Base-by-base conservation (phyloP, 345 rosid species). In the Balakata baccata region DNA sequence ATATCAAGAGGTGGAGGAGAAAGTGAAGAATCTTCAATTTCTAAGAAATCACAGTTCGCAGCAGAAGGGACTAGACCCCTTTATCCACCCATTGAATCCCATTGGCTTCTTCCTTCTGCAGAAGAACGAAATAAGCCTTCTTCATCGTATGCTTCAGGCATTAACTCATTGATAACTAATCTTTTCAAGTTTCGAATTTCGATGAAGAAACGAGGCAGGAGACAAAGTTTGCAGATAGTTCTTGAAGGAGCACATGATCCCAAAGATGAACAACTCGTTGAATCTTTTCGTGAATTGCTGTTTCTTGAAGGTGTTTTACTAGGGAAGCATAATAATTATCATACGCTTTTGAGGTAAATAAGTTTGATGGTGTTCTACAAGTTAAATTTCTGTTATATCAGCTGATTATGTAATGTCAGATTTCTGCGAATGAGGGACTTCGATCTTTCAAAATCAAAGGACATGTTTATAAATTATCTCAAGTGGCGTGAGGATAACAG, bases 351-450 rank as follows among this genome's bases (percentile, higher is more conserved):
- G 73, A 38, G 93, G 90, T 84, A 58, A 58, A 7, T 14, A 66
- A 75, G 70, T 69, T 58, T 68, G 18, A 23, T 59, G 49, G 6
- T 11, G 13, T 11, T 59, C 67, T 17, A 46, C 5, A 11, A 43
- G 47, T 43, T 43, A 6, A 43, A 43, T 43, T 43, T 43, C 7
- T 43, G 47, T 43, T 43, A 7, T 5, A 43, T 10, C 5, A 43
- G 7, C 47, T 43, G 47, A 6, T 43, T 6, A 20, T 45, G 10
- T 66, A 67, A 37, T 52, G 38, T 39, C 71, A 89, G 87, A 61
- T 89, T 89, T 74, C 78, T 89, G 4, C 77, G 86, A 61, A 81
- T 80, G 89, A 87, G 85, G 74, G 85, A 85, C 72, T 89, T 87
- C 66, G 89, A 89, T 80, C 11, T 82, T 67, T 25, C 54, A 12